Evolutionary conservation across 2,329 filamentous ascomycete genomes (phyloP), one percentile per base, ranked within the genome.

Genomic region (Furcasterigmium sp.): DNA sequence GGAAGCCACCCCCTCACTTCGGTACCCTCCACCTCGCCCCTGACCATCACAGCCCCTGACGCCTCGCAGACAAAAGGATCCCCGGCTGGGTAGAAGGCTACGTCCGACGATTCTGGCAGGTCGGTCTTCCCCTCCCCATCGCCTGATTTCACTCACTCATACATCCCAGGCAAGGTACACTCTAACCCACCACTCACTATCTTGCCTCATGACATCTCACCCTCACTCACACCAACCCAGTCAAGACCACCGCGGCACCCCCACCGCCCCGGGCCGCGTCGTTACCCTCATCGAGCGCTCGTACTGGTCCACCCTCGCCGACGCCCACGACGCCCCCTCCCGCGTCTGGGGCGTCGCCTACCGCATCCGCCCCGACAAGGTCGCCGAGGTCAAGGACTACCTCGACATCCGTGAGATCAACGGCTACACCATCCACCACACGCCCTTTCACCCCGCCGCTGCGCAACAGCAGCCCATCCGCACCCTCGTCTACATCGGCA

Each of bases 371-470:
- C 65, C 82, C 7, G 72, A 78, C 2, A 77, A 82, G 52, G 89
- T 94, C 18, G 75, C 81, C 47, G 84, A 91, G 67, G 91, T 96
- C 4, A 84, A 87, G 53, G 77, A 83, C 46, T 96, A 96, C 62
- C 86, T 98, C 38, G 91, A 97, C 64, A 91, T 96, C 51, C 84
- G 93, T 37, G 93, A 98, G 66, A 95, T 97, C 59, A 95, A 97
- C 67, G 93, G 93, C 20, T 98, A 98, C 67, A 87, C 84, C 42
- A 94, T 95, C 52, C 91, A 96, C 65, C 88, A 90, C 63, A 88
- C 90, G 21, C 81, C 85, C 0, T 96, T 97, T 62, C 73, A 91
- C 55, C 82, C 84, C 18, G 42, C 53, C 14, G 53, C 55, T 15
- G 48, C 52, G 8, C 63, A 69, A 49, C 57, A 58, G 20, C 57